phyloP scores from a whole-genome alignment of 2,329 filamentous ascomycete genomes.

The Colletotrichum euphorbiae region DNA sequence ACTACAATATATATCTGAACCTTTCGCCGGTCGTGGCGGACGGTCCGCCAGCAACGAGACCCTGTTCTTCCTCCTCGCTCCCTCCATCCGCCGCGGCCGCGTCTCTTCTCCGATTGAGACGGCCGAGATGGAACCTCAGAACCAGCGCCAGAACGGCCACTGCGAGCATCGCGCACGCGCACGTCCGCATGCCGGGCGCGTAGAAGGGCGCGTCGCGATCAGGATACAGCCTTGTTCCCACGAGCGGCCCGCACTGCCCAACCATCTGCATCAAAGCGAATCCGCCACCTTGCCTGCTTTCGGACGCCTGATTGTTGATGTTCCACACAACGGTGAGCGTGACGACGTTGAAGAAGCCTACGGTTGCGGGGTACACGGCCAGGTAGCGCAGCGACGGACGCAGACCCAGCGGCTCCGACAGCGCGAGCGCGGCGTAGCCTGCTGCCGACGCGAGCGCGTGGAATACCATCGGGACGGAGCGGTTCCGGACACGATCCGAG shows the following conservation, averaged over 20 bases:
- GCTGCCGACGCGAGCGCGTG: constrained; percentile 74
- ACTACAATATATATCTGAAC: constrained; percentile 62
- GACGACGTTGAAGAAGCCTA: constrained; percentile 86
- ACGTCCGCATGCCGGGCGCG: constrained; percentile 70
- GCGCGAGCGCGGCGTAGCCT: constrained; percentile 71
- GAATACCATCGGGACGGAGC: constrained; percentile 74
- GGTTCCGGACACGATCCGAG: constrained; percentile 74
- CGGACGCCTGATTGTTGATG: constrained; percentile 83
- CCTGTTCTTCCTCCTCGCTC: constrained; percentile 53
- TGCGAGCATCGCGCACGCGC: constrained; percentile 70
- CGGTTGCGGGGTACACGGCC: constrained; percentile 80
- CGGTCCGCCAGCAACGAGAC: constrained; percentile 50
- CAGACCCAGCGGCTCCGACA: constrained; percentile 62
- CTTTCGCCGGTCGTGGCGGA: constrained; percentile 42
- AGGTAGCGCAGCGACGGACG: constrained; percentile 71
- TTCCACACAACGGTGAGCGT: constrained; percentile 89
- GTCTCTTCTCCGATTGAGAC: constrained; percentile 63
- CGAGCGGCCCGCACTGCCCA: constrained; percentile 81
- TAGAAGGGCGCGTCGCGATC: constrained; percentile 71
- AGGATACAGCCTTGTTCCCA: constrained; percentile 76
- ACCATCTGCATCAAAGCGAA: constrained; percentile 85
- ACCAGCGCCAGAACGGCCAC: constrained; percentile 67
- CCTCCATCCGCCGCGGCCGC: constrained; percentile 44
- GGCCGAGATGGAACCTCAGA: constrained; percentile 64
- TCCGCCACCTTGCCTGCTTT: constrained; percentile 77